Evolutionary conservation across 2,329 filamentous ascomycete species (phyloP).

Genomic region (Aspergillus sergii): DNA sequence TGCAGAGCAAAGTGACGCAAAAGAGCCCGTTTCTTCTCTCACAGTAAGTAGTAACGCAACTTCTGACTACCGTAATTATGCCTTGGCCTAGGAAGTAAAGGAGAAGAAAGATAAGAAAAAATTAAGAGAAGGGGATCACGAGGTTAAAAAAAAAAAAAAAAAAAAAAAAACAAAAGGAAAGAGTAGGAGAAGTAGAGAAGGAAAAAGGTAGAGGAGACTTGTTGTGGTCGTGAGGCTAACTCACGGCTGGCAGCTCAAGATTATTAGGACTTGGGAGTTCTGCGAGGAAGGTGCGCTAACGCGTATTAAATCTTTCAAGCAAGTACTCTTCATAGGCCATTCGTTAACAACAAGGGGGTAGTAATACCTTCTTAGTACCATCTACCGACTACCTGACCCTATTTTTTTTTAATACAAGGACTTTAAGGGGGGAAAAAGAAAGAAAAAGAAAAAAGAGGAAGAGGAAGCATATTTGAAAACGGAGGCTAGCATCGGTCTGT

Average conservation of each 20-base stretch:
- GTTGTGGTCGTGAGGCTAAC: background rate
- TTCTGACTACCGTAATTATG: background rate
- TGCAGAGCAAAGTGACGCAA: background rate
- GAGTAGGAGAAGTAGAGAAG: background rate
- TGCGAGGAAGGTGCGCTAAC: background rate
- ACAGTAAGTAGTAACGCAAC: background rate
- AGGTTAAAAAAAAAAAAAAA: no score
- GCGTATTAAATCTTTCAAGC: background rate
- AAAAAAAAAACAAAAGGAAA: background rate
- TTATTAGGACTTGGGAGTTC: background rate
- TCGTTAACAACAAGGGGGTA: background rate
- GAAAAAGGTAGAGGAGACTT: background rate
- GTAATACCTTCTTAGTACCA: background rate
- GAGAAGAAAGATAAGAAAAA: no score
- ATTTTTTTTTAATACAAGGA: no score
- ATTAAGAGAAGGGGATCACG: background rate
- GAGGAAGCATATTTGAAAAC: background rate
- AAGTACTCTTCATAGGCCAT: background rate
- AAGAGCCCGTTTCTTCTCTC: background rate
- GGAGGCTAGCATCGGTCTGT: background rate
- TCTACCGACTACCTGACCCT: background rate
- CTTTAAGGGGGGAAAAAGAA: background rate
- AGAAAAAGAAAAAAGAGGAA: no score
- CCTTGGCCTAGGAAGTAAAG: background rate
- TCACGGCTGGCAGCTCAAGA: background rate